Conservation (phyloP, 352 stramenopile species). For the Blastocystis sp. region DNA sequence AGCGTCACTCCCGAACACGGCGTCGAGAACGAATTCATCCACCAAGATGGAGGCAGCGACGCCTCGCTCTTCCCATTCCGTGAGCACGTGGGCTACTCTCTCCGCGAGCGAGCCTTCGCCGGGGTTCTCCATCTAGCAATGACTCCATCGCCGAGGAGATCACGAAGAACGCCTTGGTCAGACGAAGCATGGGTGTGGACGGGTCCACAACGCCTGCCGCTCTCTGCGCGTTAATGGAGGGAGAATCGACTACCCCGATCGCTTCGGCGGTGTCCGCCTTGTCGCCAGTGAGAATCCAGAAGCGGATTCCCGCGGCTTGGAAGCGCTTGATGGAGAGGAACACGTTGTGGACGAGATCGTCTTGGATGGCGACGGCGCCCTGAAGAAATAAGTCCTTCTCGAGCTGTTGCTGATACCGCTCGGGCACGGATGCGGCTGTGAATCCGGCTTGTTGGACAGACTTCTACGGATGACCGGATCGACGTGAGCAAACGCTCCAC, state of each 20-base stretch:
- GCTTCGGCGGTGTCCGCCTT: constrained; percentile 61
- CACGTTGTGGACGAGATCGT: constrained; percentile 52
- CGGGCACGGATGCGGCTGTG: neutral
- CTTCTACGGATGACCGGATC: neutral
- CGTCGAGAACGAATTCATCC: constrained; percentile 38
- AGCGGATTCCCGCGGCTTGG: constrained; percentile 46
- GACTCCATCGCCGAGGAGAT: no score
- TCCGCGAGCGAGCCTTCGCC: no score
- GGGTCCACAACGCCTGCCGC: constrained; percentile 24
- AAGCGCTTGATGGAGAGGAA: constrained; percentile 29
- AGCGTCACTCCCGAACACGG: neutral
- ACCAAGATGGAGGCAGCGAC: constrained; percentile 28
- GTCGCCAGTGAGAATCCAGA: constrained; percentile 72
- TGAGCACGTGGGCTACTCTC: no score
- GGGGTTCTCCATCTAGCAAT: no score
- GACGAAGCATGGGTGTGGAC: neutral
- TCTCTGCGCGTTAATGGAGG: neutral
- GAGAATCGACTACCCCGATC: neutral
- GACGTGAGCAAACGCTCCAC: constrained; percentile 14
- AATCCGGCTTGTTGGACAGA: neutral
- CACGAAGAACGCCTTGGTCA: neutral
- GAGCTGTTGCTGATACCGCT: neutral
- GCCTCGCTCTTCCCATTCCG: no score
- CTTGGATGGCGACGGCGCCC: constrained; percentile 58
- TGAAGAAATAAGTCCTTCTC: constrained; percentile 1